Evolutionary conservation across 768 basidiomycete genomes (phyloP), one percentile per base, ranked within the genome.

Genomic region (Pleurotus cornucopiae): DNA sequence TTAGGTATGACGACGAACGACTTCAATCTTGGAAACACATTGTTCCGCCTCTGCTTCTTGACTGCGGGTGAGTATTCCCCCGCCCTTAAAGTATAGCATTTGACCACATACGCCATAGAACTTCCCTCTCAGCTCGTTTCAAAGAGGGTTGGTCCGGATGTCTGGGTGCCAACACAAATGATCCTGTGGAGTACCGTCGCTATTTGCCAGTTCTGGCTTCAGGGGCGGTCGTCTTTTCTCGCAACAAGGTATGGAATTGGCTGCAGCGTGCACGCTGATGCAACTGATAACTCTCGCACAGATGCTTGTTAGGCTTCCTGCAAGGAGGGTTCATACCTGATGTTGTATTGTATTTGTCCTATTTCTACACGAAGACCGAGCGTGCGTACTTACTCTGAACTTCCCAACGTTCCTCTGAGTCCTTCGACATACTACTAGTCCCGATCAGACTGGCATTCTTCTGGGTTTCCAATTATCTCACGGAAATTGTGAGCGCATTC

Each of bases 241-340:
- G 76, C 76, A 11, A 81, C 79, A 51, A 72, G 82, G 76, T 76
- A 9, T 30, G 30, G 0, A 3, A 30, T 30, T 9, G 11, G 2
- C 30, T 30, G 11, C 30, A 7, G 11, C 6, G 30, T 9, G 30
- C 0, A 0, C 30, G 30, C 7, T 30, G 30, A 30, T 2, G 30
- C 7, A 7, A 30, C 7, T 30, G 30, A 30, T 30, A 30, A 2
- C 30, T 9, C 30, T 30, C 20, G 23, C 18, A 16, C 46, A 81
- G 79, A 49, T 79, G 75, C 57, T 61, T 85, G 6, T 66, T 84
- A 1, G 82, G 83, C 1, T 80, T 86, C 60, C 70, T 84, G 55
- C 81, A 85, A 69, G 86, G 85, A 16, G 84, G 81, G 0, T 84
- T 85, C 66, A 81, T 84, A 56, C 82, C 83, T 0, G 85, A 87